Percentiles rank a stretch among this genome's conserved stretches.
These are phyloP conservation scores for Peronospora farinosa DNA, from an alignment of 352 stramenopile species.

Conservation along the genomic window DNA sequence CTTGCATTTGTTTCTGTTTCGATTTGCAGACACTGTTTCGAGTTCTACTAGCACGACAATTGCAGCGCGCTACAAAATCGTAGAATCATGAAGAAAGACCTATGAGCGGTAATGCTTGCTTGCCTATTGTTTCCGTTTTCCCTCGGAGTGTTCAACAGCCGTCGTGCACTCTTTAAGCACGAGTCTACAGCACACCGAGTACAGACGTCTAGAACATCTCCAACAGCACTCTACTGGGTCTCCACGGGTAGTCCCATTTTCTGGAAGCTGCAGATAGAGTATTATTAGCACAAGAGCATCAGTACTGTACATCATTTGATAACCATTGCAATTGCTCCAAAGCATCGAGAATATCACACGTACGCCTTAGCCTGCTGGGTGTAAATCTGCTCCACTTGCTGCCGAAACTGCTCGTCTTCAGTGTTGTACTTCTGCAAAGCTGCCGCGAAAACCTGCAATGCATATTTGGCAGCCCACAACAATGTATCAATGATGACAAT, in stretches of 20 bases:
- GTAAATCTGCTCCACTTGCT: conserved; percentile 70
- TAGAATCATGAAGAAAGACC: neutral
- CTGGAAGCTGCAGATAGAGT: conserved; percentile 42
- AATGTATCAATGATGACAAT: neutral
- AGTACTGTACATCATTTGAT: conserved; percentile 1
- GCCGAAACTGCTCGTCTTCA: conserved; percentile 56
- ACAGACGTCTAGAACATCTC: conserved; percentile 1
- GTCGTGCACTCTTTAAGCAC: neutral
- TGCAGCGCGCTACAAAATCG: conserved; percentile 7
- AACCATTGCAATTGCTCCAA: neutral
- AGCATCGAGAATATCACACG: conserved; percentile 14
- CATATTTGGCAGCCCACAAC: neutral
- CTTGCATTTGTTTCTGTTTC: conserved; percentile 13
- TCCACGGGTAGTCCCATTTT: conserved; percentile 61
- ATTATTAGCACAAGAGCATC: conserved; percentile 2
- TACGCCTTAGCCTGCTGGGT: conserved; percentile 60
- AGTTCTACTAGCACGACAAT: neutral
- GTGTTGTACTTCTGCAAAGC: conserved; percentile 64
- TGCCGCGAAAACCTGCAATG: conserved; percentile 49
- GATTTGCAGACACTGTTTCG: conserved; percentile 1
- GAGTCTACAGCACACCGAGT: conserved; percentile 9
- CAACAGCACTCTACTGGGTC: conserved; percentile 27
- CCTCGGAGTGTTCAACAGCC: conserved; percentile 6
- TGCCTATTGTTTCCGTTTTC: neutral
- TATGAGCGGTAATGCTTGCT: neutral